phyloP scores from a whole-genome alignment of 1,139 yeast genomes.

The Nakaseomyces glabratus region DNA sequence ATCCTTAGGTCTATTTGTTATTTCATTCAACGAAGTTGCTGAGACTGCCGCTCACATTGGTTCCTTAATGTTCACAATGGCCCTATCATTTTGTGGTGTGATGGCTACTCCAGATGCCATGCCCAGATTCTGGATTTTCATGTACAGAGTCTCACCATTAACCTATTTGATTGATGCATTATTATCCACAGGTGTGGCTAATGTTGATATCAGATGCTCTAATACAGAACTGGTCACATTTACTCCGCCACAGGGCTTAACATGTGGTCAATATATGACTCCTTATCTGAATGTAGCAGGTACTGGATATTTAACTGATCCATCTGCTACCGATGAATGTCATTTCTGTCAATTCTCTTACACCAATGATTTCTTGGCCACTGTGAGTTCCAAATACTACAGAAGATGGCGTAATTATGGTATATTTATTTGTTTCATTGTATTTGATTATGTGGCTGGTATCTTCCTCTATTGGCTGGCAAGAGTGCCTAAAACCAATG shows the following conservation, averaged over 20 bases:
- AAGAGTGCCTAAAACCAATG: conserved; percentile 52
- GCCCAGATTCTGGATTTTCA: conserved; percentile 55
- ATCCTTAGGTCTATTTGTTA: conserved; percentile 54
- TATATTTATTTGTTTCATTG: conserved; percentile 36
- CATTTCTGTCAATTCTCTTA: conserved; percentile 40
- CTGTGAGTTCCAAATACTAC: conserved; percentile 37
- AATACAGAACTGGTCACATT: conserved; percentile 39
- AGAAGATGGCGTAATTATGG: conserved; percentile 66
- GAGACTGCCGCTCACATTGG: conserved; percentile 69
- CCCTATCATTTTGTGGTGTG: conserved; percentile 77
- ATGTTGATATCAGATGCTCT: conserved; percentile 42
- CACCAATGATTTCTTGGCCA: conserved; percentile 44
- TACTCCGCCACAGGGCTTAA: conserved; percentile 40
- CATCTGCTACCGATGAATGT: conserved; percentile 41
- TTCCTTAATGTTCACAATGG: conserved; percentile 53
- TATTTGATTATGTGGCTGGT: conserved; percentile 45
- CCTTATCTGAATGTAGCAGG: conserved; percentile 41
- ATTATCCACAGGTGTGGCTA: conserved; percentile 45
- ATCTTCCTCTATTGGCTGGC: conserved; percentile 59
- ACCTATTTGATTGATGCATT: conserved; percentile 49
- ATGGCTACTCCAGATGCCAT: conserved; percentile 51
- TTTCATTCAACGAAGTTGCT: conserved; percentile 48
- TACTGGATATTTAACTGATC: conserved; percentile 44
- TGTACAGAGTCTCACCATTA: conserved; percentile 56
- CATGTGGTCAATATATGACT: conserved; percentile 47